Evolutionary conservation across 805 yeast genomes (phyloP).

Genomic region (Candida vartiovaarae): DNA sequence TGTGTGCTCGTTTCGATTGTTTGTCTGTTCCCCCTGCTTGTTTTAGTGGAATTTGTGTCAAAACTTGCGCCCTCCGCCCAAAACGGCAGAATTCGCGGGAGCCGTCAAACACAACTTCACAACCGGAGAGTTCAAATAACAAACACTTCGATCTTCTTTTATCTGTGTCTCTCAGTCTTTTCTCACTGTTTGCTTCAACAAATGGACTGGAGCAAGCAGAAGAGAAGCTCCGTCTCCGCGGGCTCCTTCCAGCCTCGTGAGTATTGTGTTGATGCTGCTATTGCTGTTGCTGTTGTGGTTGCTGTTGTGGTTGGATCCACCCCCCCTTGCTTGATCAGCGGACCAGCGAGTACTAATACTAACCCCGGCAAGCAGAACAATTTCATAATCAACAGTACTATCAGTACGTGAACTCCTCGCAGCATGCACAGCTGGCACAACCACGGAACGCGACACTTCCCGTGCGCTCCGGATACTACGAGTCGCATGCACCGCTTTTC

Average conservation of each 20-base stretch:
- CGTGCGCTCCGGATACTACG: conserved; percentile 35
- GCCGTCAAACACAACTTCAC: no score
- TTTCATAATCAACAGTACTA: conserved; percentile 2
- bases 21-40: neutral
- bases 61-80: no score
- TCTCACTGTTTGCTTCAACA: no score
- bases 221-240: conserved; percentile 23
- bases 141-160: no score
- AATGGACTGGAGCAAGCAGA: conserved; percentile 23
- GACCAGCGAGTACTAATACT: no score
- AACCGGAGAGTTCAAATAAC: no score
- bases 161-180: no score
- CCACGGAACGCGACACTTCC: conserved; percentile 13
- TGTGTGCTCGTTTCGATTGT: neutral
- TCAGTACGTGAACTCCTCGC: conserved; percentile 6
- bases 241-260: conserved; percentile 17
- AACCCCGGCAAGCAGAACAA: no score
- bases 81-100: no score
- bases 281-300: neutral
- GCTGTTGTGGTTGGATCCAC: conserved; percentile 5
- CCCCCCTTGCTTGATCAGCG: conserved; percentile 1
- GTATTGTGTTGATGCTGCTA: neutral
- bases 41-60: no score
- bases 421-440: neutral
- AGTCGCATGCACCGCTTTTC: conserved; percentile 43